These are phyloP conservation scores for Barnettozyma siamensis DNA, from an alignment of 805 yeast genomes.

Conservation along the genomic window DNA sequence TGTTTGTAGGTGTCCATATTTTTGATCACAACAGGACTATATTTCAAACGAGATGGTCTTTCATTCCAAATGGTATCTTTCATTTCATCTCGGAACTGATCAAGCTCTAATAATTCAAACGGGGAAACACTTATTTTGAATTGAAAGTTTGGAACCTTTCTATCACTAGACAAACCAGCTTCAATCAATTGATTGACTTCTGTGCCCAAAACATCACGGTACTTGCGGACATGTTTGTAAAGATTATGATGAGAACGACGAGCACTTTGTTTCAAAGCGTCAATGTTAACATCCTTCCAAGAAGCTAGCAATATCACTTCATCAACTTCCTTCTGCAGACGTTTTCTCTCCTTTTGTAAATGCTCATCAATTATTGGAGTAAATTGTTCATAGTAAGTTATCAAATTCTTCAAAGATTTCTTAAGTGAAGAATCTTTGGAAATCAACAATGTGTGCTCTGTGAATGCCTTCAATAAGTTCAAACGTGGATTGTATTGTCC, in stretches of 20 bases:
- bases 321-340: conserved; percentile 68
- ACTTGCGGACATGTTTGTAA: conserved; percentile 79
- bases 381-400: conserved; percentile 66
- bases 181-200: conserved; percentile 54
- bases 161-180: conserved; percentile 40
- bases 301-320: conserved; percentile 88
- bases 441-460: conserved; percentile 40
- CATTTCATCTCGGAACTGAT: conserved; percentile 6
- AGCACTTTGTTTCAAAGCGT: conserved; percentile 91
- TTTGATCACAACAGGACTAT: conserved; percentile 42
- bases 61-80: conserved; percentile 42
- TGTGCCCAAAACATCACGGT: conserved; percentile 54
- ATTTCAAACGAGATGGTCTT: conserved; percentile 53
- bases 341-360: conserved; percentile 41
- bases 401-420: conserved; percentile 49
- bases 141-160: conserved; percentile 11
- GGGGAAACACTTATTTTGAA: conserved; percentile 8
- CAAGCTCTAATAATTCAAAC: conserved; percentile 12
- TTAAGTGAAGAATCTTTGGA: conserved; percentile 25
- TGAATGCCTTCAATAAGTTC: conserved; percentile 57
- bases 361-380: conserved; percentile 39
- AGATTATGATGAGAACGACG: conserved; percentile 79
- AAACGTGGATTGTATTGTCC: conserved; percentile 71
- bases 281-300: conserved; percentile 95
- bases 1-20: conserved; percentile 50